Conservation (phyloP, 2,329 filamentous ascomycete species). For the Penicillium sp. region DNA sequence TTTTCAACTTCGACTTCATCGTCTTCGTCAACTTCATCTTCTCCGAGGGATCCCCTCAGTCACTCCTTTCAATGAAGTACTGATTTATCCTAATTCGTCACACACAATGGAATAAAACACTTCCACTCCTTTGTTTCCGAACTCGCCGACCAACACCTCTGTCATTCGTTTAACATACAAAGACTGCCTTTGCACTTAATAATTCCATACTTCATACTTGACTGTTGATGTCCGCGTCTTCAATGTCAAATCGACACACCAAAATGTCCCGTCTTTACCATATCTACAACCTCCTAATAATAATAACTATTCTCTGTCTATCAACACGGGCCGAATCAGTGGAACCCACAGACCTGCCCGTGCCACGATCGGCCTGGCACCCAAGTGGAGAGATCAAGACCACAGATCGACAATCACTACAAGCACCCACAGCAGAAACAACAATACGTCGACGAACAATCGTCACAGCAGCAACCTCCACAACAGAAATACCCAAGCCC, state of each 20-base stretch:
- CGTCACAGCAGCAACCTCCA: constrained; percentile 7
- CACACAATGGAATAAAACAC: neutral
- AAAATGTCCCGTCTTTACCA: constrained; percentile 12
- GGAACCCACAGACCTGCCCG: neutral
- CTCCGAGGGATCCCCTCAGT: neutral
- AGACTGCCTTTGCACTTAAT: neutral
- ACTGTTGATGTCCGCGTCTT: neutral
- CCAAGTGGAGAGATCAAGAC: constrained; percentile 20
- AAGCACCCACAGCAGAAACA: neutral
- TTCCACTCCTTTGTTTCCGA: constrained; percentile 3
- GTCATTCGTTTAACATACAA: constrained; percentile 1
- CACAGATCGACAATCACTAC: constrained; percentile 12
- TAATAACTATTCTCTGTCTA: constrained; percentile 23
- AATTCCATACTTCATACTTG: neutral
- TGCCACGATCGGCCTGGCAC: constrained; percentile 14
- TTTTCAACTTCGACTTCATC: neutral
- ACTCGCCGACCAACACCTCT: neutral
- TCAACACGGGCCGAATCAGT: constrained; percentile 14
- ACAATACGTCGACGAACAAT: constrained; percentile 7
- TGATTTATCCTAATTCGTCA: neutral
- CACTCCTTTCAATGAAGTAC: neutral
- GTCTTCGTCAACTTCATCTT: neutral
- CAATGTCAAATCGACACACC: neutral
- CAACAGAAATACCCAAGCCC: constrained; percentile 54
- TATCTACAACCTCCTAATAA: constrained; percentile 19